These are phyloP conservation scores for Scheffersomyces insectosa DNA, from an alignment of 1,139 yeast genomes.

Conservation along the genomic window DNA sequence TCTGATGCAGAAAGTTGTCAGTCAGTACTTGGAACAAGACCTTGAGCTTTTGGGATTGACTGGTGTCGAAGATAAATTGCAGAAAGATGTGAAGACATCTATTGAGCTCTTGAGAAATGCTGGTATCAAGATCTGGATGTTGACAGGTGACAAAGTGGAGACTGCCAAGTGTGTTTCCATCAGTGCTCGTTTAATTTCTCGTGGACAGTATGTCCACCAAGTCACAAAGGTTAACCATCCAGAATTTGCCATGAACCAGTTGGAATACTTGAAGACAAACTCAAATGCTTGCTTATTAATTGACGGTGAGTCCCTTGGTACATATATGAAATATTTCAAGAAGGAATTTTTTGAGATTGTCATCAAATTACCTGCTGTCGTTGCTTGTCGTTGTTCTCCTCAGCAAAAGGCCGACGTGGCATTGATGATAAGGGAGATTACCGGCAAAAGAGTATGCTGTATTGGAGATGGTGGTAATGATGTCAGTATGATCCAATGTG, in stretches of 20 bases:
- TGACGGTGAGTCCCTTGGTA: slow-evolving; percentile 88
- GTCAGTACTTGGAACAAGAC: slow-evolving; percentile 74
- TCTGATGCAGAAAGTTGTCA: slow-evolving; percentile 66
- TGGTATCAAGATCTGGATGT: slow-evolving; percentile 97
- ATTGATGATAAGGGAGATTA: slow-evolving; percentile 66
- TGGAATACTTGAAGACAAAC: slow-evolving; percentile 69
- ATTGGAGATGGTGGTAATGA: slow-evolving; percentile 99
- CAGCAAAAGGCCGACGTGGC: slow-evolving; percentile 99
- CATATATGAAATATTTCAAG: slow-evolving; percentile 61
- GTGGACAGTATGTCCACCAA: slow-evolving; percentile 92
- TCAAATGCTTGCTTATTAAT: slow-evolving; percentile 78
- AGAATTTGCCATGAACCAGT: slow-evolving; percentile 67
- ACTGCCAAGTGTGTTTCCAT: slow-evolving; percentile 97
- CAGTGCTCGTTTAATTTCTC: slow-evolving; percentile 84
- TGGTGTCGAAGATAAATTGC: slow-evolving; percentile 96
- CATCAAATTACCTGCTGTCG: slow-evolving; percentile 80
- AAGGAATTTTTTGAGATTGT: slow-evolving; percentile 78
- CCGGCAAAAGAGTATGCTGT: slow-evolving; percentile 91
- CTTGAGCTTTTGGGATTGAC: slow-evolving; percentile 88
- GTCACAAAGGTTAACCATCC: slow-evolving; percentile 64
- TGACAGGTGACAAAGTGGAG: slow-evolving; percentile 98
- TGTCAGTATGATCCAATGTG: slow-evolving; percentile 98
- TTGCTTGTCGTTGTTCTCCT: slow-evolving; percentile 98
- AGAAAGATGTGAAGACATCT: slow-evolving; percentile 85
- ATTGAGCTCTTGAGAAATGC: slow-evolving; percentile 93